Evolutionary conservation across 176 grass and related monocot species (phyloP).

Genomic region (Ananas comosus): DNA sequence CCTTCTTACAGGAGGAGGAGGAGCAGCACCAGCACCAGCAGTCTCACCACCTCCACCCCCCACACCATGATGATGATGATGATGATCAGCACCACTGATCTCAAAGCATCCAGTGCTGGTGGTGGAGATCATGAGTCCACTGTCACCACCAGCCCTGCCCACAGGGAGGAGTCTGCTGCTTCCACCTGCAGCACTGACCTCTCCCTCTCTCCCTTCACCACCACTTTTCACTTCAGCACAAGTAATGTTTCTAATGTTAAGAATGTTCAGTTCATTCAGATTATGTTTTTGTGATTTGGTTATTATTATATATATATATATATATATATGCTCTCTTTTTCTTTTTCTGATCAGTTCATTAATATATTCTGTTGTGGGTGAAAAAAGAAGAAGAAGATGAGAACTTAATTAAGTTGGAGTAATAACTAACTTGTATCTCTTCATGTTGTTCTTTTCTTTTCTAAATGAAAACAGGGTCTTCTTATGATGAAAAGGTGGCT

Average conservation of each 20-base stretch:
- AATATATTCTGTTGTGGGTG: too few species aligned
- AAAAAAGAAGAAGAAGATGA: too few species aligned
- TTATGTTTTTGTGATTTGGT: too few species aligned
- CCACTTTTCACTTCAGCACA: constrained; percentile 30
- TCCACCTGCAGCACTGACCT: constrained; percentile 84
- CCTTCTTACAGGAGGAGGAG: constrained; percentile 64
- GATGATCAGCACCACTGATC: neutral
- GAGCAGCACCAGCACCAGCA: constrained; percentile 1
- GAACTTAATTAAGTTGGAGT: too few species aligned
- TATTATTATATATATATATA: too few species aligned
- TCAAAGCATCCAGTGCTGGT: constrained; percentile 35
- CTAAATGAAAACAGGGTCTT: too few species aligned
- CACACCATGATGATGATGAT: constrained; percentile 1
- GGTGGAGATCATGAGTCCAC: constrained; percentile 27
- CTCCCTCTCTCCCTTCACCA: constrained; percentile 43
- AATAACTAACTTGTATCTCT: too few species aligned
- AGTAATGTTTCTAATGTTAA: constrained; percentile 14
- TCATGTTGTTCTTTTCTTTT: too few species aligned
- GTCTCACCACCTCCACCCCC: constrained; percentile 6
- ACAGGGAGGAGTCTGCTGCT: constrained; percentile 38
- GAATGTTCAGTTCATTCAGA: too few species aligned
- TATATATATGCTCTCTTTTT: too few species aligned
- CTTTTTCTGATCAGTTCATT: too few species aligned
- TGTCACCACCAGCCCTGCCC: constrained; percentile 9
- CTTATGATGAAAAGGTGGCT: too few species aligned